These are phyloP conservation scores for Apiotrichum mycotoxinovorans DNA, from an alignment of 1,284 basidiomycete species.

Conservation along the genomic window DNA sequence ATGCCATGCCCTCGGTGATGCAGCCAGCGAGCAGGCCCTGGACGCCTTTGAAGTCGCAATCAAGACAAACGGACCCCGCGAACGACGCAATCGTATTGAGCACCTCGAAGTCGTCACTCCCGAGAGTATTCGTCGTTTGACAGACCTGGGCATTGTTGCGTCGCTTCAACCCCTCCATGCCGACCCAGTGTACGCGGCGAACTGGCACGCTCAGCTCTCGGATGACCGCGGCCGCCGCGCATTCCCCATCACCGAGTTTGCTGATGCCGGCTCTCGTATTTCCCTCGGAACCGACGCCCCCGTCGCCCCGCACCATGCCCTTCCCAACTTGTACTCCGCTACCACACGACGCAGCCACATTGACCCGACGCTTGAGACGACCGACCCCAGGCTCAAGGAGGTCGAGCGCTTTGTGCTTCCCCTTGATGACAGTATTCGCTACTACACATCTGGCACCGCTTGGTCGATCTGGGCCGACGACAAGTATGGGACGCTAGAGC, in stretches of 20 bases:
- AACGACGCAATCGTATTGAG: constrained; percentile 31
- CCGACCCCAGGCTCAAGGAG: constrained; percentile 9
- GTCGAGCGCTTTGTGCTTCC: constrained; percentile 16
- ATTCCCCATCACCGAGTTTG: constrained; percentile 31
- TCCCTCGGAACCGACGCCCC: constrained; percentile 34
- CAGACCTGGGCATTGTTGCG: constrained; percentile 26
- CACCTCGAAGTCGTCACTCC: constrained; percentile 30
- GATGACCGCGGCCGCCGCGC: constrained; percentile 28
- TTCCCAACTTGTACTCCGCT: constrained; percentile 32
- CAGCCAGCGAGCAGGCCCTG: constrained; percentile 29
- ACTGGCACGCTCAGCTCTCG: constrained; percentile 27
- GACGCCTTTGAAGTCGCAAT: constrained; percentile 29
- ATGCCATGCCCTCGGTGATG: constrained; percentile 35
- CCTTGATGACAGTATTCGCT: constrained; percentile 21
- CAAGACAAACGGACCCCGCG: constrained; percentile 15
- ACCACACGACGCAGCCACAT: constrained; percentile 27
- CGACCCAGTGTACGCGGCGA: constrained; percentile 27
- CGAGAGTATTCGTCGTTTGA: constrained; percentile 24
- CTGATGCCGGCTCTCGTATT: constrained; percentile 20
- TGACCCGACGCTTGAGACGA: constrained; percentile 15
- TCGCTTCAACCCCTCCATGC: constrained; percentile 35
- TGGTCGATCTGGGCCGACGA: constrained; percentile 18
- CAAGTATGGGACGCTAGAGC: constrained; percentile 19
- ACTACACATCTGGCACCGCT: constrained; percentile 25
- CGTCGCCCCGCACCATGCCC: constrained; percentile 25